Conservation (phyloP, 139 green algal genomes). For the Deuterostichococcus epilithicus region DNA sequence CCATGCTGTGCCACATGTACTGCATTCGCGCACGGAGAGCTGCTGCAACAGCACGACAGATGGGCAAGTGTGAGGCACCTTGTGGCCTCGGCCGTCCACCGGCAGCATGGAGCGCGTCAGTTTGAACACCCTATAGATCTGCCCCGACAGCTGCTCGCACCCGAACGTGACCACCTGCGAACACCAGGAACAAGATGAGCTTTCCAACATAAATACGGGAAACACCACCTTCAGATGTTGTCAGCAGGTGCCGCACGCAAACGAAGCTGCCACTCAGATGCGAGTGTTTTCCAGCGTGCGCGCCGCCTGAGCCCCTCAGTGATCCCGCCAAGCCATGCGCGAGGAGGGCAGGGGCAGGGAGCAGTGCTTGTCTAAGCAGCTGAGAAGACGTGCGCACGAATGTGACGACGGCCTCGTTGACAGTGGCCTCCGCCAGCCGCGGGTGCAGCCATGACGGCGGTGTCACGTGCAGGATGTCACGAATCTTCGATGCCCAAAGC, state of each 20-base stretch:
- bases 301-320: no score
- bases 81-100: not conserved
- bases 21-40: not conserved
- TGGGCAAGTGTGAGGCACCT: slow-evolving; percentile 2
- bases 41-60: slow-evolving; percentile 2
- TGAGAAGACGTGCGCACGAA: not conserved
- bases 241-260: no score
- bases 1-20: not conserved
- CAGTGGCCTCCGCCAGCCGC: not conserved
- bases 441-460: not conserved
- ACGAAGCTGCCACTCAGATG: no score
- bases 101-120: not conserved
- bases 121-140: slow-evolving; percentile 25
- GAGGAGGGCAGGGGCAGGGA: no score
- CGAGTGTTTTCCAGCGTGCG: no score
- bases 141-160: slow-evolving; percentile 17
- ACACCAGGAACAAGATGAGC: not conserved
- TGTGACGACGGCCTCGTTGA: slow-evolving; percentile 3
- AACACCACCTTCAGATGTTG: no score
- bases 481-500: slow-evolving; percentile 6
- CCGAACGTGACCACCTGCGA: slow-evolving; percentile 1
- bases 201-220: no score
- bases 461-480: not conserved
- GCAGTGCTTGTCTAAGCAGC: not conserved
- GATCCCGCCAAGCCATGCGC: no score